Conservation (phyloP, 2,329 filamentous ascomycete genomes). For the Ophioceras dolichostomum region DNA sequence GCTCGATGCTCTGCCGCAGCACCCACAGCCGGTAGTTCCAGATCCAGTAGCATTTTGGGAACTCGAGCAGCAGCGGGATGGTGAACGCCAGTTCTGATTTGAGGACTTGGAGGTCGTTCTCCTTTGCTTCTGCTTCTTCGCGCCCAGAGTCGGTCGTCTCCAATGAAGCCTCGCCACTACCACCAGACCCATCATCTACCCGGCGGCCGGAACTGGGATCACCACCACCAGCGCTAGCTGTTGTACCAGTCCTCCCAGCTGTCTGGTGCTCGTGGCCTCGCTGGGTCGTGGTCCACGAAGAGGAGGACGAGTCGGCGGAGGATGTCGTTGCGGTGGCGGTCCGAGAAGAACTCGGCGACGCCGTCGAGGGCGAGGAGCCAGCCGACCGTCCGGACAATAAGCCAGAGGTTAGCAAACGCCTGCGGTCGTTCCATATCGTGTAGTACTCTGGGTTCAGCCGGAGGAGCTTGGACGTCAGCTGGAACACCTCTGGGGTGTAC, state of each 20-base stretch:
- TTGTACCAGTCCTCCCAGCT: conserved; percentile 43
- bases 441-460: conserved; percentile 79
- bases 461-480: conserved; percentile 60
- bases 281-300: conserved; percentile 39
- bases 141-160: too few relatives aligned
- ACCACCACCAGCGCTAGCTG: conserved; percentile 28
- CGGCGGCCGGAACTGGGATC: too few relatives aligned
- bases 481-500: conserved; percentile 35
- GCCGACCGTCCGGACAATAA: conserved; percentile 40
- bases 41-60: conserved; percentile 98
- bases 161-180: too few relatives aligned
- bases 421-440: conserved; percentile 82
- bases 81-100: conserved; percentile 69
- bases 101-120: conserved; percentile 38
- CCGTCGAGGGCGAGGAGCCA: conserved; percentile 41
- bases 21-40: conserved; percentile 94
- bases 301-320: conserved; percentile 46
- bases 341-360: conserved; percentile 39
- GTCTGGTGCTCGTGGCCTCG: conserved; percentile 30
- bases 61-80: conserved; percentile 70
- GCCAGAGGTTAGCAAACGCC: conserved; percentile 51
- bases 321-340: conserved; percentile 47
- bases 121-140: too few relatives aligned
- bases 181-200: too few relatives aligned
- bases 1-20: conserved; percentile 55